These are phyloP conservation scores for Imleria badia DNA, from an alignment of 768 basidiomycete species.

Conservation along the genomic window DNA sequence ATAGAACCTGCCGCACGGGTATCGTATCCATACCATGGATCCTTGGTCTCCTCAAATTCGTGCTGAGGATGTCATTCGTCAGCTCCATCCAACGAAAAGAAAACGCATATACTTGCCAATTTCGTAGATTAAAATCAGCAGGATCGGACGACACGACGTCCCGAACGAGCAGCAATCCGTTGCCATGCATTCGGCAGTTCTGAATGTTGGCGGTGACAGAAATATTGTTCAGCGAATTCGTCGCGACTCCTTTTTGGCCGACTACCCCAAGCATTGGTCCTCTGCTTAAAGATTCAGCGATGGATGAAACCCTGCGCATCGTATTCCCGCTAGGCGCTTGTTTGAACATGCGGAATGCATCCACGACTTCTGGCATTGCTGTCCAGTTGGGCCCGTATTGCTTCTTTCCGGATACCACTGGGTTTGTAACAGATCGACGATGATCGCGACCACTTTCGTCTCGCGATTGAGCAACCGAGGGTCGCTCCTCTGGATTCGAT, in stretches of 20 bases:
- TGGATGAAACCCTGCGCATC: constrained; percentile 9
- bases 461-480: neutral
- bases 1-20: constrained; percentile 1
- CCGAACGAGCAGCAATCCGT: constrained; percentile 11
- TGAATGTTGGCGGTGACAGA: constrained; percentile 11
- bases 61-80: constrained; percentile 2
- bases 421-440: neutral
- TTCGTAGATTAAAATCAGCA: constrained; percentile 17
- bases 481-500: neutral
- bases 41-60: neutral
- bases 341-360: constrained; percentile 17
- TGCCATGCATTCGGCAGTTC: constrained; percentile 1
- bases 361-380: constrained; percentile 19
- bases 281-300: neutral
- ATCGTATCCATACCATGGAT: neutral
- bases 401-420: neutral
- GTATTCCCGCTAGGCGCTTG: neutral
- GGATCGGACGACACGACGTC: constrained; percentile 15
- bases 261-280: constrained; percentile 5
- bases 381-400: constrained; percentile 12
- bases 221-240: constrained; percentile 12
- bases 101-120: constrained; percentile 1
- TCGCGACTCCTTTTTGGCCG: constrained; percentile 17
- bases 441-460: neutral
- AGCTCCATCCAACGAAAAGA: neutral